phyloP scores from a whole-genome alignment of 2,329 filamentous ascomycete species.

The Rutstroemia sp. region DNA sequence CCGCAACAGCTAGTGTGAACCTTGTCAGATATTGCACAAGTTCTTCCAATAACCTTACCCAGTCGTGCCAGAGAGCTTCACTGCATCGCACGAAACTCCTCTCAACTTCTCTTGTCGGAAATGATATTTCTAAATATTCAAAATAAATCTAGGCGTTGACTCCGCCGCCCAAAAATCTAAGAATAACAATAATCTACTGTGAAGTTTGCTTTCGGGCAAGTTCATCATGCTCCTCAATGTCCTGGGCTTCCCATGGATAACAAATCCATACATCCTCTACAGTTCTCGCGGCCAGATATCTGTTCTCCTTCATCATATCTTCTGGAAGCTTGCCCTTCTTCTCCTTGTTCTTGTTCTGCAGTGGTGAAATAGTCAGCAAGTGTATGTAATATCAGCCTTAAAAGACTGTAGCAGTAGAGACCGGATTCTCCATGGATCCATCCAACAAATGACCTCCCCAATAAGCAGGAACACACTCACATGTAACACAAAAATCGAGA shows the following conservation, averaged over 20 bases:
- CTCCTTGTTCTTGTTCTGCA: conserved; percentile 87
- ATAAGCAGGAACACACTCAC: conserved; percentile 35
- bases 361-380: neutral
- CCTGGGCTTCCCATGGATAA: conserved; percentile 95
- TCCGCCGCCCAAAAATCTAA: neutral
- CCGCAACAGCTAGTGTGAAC: no score
- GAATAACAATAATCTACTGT: conserved; percentile 8
- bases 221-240: conserved; percentile 88
- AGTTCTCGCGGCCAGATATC: conserved; percentile 81
- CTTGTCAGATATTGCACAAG: no score
- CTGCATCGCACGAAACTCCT: no score
- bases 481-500: conserved; percentile 93
- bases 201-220: conserved; percentile 40
- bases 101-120: no score
- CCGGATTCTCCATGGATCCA: no score
- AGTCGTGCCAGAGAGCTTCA: no score
- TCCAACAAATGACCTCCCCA: neutral
- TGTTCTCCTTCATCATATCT: conserved; percentile 63
- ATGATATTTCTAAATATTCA: neutral
- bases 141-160: neutral
- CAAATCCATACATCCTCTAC: conserved; percentile 96
- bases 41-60: no score
- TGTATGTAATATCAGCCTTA: neutral
- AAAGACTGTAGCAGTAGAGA: neutral
- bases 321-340: conserved; percentile 85